phyloP scores from a whole-genome alignment of 208 protist genomes.

The Crithidia sp. region DNA sequence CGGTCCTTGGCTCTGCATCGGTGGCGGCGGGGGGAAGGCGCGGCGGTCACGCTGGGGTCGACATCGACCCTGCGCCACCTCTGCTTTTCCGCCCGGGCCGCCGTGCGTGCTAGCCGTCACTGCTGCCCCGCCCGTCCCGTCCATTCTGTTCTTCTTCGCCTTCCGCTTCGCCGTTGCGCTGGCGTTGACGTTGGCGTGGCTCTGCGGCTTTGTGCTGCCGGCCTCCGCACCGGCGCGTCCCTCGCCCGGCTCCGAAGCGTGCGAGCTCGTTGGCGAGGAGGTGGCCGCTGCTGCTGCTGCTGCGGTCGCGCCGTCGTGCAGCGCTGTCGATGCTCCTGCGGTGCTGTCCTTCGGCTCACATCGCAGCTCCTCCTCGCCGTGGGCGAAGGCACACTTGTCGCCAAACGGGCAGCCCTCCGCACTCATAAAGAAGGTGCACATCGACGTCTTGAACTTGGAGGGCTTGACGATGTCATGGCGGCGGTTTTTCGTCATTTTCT shows the following conservation, averaged over 20 bases:
- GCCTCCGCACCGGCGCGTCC: neutral
- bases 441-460: constrained; percentile 88
- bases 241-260: constrained; percentile 4
- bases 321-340: neutral
- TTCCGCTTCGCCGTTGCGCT: constrained; percentile 13
- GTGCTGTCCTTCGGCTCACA: constrained; percentile 33
- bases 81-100: constrained; percentile 5
- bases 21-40: constrained; percentile 17
- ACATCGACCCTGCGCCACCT: constrained; percentile 5
- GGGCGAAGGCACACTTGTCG: constrained; percentile 82
- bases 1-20: constrained; percentile 14
- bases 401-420: constrained; percentile 73
- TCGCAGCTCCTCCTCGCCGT: constrained; percentile 73
- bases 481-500: constrained; percentile 56
- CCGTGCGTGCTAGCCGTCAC: constrained; percentile 6
- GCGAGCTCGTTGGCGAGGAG: constrained; percentile 12
- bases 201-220: neutral
- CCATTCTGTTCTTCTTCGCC: constrained; percentile 6
- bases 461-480: constrained; percentile 85
- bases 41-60: constrained; percentile 16
- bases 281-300: neutral
- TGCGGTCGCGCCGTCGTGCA: neutral
- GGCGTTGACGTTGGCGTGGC: neutral
- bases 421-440: constrained; percentile 73
- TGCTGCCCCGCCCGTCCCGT: constrained; percentile 1